Percentiles rank a stretch among this genome's conserved stretches.
phyloP scores from a whole-genome alignment of 2,329 filamentous ascomycete genomes.

The Aspergillus sp. region DNA sequence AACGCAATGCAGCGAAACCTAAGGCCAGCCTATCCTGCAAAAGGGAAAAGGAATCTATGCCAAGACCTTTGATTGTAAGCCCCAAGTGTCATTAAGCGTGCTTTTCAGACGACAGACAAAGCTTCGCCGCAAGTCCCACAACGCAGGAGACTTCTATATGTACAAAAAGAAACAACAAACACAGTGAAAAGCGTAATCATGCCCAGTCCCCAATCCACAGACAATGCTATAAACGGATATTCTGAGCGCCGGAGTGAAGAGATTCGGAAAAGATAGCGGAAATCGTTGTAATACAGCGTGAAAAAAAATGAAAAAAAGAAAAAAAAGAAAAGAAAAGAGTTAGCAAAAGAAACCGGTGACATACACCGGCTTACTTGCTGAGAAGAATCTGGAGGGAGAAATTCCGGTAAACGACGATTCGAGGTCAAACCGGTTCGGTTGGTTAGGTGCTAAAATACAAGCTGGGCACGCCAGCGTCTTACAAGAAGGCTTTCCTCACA shows the following conservation, averaged over 20 bases:
- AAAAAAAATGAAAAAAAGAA: constrained; percentile 22
- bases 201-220: constrained; percentile 32
- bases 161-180: constrained; percentile 30
- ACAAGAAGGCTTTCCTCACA: constrained; percentile 45
- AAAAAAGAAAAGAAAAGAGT: constrained; percentile 3
- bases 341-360: constrained; percentile 6
- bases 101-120: constrained; percentile 9
- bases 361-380: constrained; percentile 19
- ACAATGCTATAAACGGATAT: constrained; percentile 34
- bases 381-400: constrained; percentile 19
- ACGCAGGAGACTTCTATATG: constrained; percentile 35
- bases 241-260: constrained; percentile 40
- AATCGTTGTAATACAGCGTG: constrained; percentile 32
- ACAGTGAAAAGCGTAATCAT: constrained; percentile 33
- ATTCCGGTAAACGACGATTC: constrained; percentile 14
- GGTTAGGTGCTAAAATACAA: constrained; percentile 10
- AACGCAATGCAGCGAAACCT: too few relatives aligned
- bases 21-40: too few relatives aligned
- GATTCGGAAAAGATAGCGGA: constrained; percentile 20
- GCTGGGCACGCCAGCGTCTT: constrained; percentile 15
- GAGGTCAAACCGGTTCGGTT: constrained; percentile 8
- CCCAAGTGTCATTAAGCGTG: constrained; percentile 4
- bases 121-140: constrained; percentile 21
- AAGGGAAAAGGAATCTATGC: background rate
- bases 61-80: background rate